These are phyloP conservation scores for Pichia sp. DNA, from an alignment of 1,139 yeast species.

Conservation along the genomic window DNA sequence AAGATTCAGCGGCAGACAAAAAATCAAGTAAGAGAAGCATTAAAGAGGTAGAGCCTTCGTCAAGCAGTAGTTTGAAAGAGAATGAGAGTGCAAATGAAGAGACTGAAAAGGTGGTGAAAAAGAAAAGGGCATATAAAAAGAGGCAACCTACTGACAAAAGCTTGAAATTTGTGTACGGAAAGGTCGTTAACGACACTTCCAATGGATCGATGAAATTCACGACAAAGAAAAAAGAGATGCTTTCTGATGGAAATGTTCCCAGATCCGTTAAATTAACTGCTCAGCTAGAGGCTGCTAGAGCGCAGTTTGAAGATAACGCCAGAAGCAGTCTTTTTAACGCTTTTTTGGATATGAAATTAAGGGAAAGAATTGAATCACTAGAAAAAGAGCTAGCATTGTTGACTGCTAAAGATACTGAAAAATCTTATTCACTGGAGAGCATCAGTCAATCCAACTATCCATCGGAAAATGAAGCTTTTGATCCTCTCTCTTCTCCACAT, in stretches of 20 bases:
- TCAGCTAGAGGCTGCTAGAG: slow-evolving; percentile 1
- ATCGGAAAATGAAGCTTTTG: not conserved
- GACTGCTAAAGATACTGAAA: not conserved
- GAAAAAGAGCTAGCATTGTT: slow-evolving; percentile 8
- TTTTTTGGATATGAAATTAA: slow-evolving; percentile 17
- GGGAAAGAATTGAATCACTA: slow-evolving; percentile 15
- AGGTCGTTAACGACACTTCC: slow-evolving; percentile 4
- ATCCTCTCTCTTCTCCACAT: slow-evolving; percentile 1
- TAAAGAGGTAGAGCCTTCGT: not conserved
- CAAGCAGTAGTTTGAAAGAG: not conserved
- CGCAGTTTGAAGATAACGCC: slow-evolving; percentile 13
- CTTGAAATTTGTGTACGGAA: slow-evolving; percentile 14
- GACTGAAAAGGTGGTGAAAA: not conserved
- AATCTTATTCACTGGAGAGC: not conserved
- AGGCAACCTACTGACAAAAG: slow-evolving; percentile 9
- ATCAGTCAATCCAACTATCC: not conserved
- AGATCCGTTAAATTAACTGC: not conserved
- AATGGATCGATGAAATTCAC: slow-evolving; percentile 8
- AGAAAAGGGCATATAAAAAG: slow-evolving; percentile 14
- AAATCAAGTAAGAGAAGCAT: not conserved
- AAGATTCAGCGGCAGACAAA: not conserved
- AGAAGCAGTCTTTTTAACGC: slow-evolving; percentile 15
- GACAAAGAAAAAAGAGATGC: slow-evolving; percentile 3
- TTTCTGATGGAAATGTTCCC: not conserved
- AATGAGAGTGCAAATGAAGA: not conserved